Conservation (phyloP, 2,329 filamentous ascomycete species). For the Westerdykella aurantiaca region DNA sequence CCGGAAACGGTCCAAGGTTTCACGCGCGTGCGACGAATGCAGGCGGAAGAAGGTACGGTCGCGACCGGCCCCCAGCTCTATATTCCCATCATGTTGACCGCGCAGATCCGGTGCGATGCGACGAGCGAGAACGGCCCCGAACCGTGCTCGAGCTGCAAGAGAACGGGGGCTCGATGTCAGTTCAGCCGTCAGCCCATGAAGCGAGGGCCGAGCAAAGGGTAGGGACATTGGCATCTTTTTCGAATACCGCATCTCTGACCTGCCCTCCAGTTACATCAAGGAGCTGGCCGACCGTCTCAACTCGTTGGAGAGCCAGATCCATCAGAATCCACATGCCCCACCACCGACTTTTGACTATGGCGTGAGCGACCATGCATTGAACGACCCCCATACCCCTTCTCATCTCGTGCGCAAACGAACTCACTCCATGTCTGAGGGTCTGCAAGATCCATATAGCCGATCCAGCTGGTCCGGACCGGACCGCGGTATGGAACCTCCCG, state of each 20-base stretch:
- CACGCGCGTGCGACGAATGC: constrained; percentile 39
- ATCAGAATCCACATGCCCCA: constrained; percentile 21
- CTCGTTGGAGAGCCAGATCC: constrained; percentile 34
- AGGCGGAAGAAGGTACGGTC: constrained; percentile 37
- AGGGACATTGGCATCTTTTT: constrained; percentile 1
- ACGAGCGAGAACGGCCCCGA: constrained; percentile 38
- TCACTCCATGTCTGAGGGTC: constrained; percentile 35
- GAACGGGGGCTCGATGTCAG: constrained; percentile 36
- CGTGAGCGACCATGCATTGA: constrained; percentile 26
- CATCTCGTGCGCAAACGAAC: constrained; percentile 35
- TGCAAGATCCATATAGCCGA: constrained; percentile 28
- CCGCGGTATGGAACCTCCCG: constrained; percentile 23
- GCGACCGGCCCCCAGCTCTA: neutral
- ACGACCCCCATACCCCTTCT: constrained; percentile 25
- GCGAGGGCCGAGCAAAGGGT: constrained; percentile 40
- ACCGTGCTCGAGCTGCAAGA: constrained; percentile 38
- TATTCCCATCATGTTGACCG: constrained; percentile 10
- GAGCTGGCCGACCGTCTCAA: constrained; percentile 37
- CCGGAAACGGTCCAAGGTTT: constrained; percentile 38
- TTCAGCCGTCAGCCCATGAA: constrained; percentile 40
- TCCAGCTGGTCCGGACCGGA: constrained; percentile 32
- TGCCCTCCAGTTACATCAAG: constrained; percentile 34
- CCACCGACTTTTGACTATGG: constrained; percentile 27
- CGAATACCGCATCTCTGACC: constrained; percentile 8
- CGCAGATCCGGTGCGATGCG: constrained; percentile 38